These are phyloP conservation scores for Brassica incana DNA, from an alignment of 345 rosid species.

Conservation along the genomic window DNA sequence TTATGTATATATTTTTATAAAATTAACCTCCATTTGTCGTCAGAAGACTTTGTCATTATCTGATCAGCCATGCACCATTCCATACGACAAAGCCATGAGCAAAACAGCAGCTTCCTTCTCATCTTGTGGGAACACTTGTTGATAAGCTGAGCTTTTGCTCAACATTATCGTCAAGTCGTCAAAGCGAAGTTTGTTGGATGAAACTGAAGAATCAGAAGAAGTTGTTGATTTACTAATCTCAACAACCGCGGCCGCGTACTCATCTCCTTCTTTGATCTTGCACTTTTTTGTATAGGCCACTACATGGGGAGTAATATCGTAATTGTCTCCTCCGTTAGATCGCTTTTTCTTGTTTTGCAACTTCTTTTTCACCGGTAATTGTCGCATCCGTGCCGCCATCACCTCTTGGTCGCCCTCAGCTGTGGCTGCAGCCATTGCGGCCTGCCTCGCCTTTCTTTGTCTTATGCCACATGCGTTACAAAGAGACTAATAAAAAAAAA, in stretches of 20 bases:
- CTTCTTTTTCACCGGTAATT: slow-evolving; percentile 33
- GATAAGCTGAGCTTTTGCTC: slow-evolving; percentile 70
- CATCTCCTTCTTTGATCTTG: slow-evolving; percentile 30
- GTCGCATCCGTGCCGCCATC: slow-evolving; percentile 11
- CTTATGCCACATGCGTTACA: slow-evolving; percentile 94
- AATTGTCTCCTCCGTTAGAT: slow-evolving; percentile 26
- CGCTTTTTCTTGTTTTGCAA: slow-evolving; percentile 47
- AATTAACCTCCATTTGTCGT: slow-evolving; percentile 17
- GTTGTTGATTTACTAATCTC: slow-evolving; percentile 33
- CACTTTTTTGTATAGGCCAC: slow-evolving; percentile 32
- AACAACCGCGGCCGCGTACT: neutral
- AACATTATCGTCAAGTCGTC: slow-evolving; percentile 70
- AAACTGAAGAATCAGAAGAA: slow-evolving; percentile 33
- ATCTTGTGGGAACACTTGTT: slow-evolving; percentile 84
- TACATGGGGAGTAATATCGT: slow-evolving; percentile 5
- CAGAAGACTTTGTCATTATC: slow-evolving; percentile 15
- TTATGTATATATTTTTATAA: slow-evolving; percentile 23
- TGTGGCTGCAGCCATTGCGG: slow-evolving; percentile 55
- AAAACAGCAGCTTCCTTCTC: slow-evolving; percentile 96
- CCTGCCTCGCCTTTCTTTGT: slow-evolving; percentile 84
- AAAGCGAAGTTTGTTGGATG: slow-evolving; percentile 55
- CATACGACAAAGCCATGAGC: slow-evolving; percentile 91
- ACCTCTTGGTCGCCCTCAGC: slow-evolving; percentile 29
- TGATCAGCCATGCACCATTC: slow-evolving; percentile 67
- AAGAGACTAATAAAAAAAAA: slow-evolving; percentile 55